These are phyloP conservation scores for Barnettozyma sucrosica DNA, from an alignment of 805 yeast species.

Conservation along the genomic window DNA sequence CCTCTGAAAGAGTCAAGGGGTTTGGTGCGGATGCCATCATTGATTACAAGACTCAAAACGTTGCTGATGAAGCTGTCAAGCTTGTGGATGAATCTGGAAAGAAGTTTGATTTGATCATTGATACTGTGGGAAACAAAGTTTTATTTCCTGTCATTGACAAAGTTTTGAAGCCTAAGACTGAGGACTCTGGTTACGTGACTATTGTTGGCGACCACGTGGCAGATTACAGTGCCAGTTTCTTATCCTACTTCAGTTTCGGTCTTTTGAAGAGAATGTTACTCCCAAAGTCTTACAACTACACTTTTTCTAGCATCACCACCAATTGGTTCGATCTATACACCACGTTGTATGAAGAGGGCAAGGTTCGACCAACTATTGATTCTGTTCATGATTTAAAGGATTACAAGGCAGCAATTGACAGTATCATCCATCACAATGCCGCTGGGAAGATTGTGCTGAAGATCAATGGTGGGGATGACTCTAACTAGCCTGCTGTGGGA, in stretches of 20 bases:
- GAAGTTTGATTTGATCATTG: constrained; percentile 57
- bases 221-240: constrained; percentile 20
- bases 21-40: constrained; percentile 56
- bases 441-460: constrained; percentile 2
- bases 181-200: constrained; percentile 46
- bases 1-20: constrained; percentile 37
- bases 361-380: constrained; percentile 46
- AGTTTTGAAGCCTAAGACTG: constrained; percentile 40
- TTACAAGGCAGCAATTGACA: constrained; percentile 44
- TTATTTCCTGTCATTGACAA: constrained; percentile 38
- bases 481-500: not conserved
- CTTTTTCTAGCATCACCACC: constrained; percentile 12
- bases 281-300: constrained; percentile 26
- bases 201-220: constrained; percentile 50
- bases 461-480: constrained; percentile 1
- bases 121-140: constrained; percentile 56
- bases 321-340: constrained; percentile 28
- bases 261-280: constrained; percentile 12
- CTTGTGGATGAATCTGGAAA: constrained; percentile 27
- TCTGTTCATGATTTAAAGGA: constrained; percentile 45
- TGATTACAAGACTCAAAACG: constrained; percentile 47
- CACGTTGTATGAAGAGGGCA: constrained; percentile 34
- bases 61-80: constrained; percentile 31
- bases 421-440: constrained; percentile 44
- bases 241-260: constrained; percentile 7